Evolutionary conservation across 2,329 filamentous ascomycete species (phyloP), one percentile per base, ranked within the genome.

Genomic region (Aspergillus caelatus): DNA sequence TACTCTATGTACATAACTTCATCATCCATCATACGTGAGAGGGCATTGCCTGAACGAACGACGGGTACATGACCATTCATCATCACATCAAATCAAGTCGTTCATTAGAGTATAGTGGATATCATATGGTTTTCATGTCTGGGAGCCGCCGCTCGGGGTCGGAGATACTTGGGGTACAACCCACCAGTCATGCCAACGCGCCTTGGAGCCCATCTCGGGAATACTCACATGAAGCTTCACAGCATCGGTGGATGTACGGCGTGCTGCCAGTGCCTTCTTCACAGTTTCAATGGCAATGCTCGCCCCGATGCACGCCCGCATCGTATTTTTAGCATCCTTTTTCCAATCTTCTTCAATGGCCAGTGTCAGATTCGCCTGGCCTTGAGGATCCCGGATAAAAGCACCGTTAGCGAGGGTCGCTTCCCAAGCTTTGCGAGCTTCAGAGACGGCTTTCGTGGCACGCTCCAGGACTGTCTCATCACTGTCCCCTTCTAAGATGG

Each of bases 281-380:
- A 91, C 75, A 1, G 82, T 82, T 28, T 84, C 83, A 50, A 92
- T 84, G 0, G 88, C 86, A 66, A 93, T 85, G 7, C 87, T 87
- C 0, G 89, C 83, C 10, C 87, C 88, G 65, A 94, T 93, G 68
- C 88, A 90, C n/a, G 90, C 87, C 71, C 88, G 88, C 70, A 91
- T 81, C 11, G 84, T 85, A 64, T 86, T 83, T 74, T 87, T 89
- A 12, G 85, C 80, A 26, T 86, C 82, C 26, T 79, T 80, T 21
- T 84, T 74, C 89, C 90, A 93, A 61, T 86, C 84, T 12, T 84
- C 85, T 68, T 90, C 84, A 52, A 74, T 84, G 77, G 64, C 86
- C 81, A 32, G 82, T 75, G 26, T 78, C 72, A 21, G 85, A 77
- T 46, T 36, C 41, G 30, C 36, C 48, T 58, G 57, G 46, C 60